phyloP scores from a whole-genome alignment of 2,329 filamentous ascomycete species.

The Penicillium sp. region DNA sequence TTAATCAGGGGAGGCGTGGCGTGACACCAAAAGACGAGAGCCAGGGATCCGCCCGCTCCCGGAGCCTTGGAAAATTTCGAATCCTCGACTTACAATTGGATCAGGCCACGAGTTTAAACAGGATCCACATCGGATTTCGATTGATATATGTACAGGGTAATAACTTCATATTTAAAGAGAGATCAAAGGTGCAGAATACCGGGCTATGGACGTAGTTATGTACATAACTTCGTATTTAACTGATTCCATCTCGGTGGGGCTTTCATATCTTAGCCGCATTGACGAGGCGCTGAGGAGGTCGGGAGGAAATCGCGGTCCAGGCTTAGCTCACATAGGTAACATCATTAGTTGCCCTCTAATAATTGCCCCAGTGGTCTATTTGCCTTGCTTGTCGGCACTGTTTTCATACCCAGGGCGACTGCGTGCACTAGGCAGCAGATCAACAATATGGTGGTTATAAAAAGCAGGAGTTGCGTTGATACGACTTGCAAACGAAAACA shows the following conservation, averaged over 20 bases:
- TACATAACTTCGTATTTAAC: neutral
- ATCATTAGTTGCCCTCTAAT: neutral
- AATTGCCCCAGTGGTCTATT: neutral
- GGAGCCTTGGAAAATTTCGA: conserved; percentile 10
- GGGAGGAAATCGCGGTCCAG: neutral
- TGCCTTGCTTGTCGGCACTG: neutral
- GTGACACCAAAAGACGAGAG: conserved; percentile 13
- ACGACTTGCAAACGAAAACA: neutral
- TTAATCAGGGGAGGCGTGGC: conserved; percentile 19
- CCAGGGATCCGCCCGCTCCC: conserved; percentile 14
- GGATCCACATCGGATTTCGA: neutral
- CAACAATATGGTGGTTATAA: neutral
- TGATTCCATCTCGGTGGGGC: neutral
- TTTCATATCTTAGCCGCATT: neutral
- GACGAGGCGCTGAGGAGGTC: neutral
- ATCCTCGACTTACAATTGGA: neutral
- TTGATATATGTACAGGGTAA: neutral
- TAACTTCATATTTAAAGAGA: neutral
- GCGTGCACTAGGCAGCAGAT: neutral
- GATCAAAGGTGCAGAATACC: neutral
- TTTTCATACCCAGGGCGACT: neutral
- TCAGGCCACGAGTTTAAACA: neutral
- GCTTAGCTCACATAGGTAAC: neutral
- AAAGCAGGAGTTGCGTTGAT: neutral
- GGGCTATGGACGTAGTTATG: neutral